Evolutionary conservation across 768 basidiomycete genomes (phyloP).

Genomic region (Pleurotus ostreatus): DNA sequence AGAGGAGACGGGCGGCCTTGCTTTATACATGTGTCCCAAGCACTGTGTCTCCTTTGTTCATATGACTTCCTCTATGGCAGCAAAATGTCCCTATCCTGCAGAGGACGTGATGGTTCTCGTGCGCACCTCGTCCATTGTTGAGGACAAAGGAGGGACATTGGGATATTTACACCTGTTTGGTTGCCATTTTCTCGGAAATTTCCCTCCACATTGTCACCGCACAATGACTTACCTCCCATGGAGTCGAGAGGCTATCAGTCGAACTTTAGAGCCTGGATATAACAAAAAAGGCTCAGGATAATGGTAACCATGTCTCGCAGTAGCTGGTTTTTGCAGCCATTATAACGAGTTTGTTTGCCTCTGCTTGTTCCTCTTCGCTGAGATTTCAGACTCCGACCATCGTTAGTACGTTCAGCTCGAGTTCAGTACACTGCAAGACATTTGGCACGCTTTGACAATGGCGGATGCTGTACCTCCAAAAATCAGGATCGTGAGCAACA

Average conservation of each 20-base stretch:
- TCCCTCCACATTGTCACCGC: neutral
- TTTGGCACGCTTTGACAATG: conserved; percentile 21
- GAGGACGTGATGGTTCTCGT: neutral
- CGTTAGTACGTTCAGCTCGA: too few species aligned
- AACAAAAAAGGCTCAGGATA: too few species aligned
- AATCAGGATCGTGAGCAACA: conserved; percentile 34
- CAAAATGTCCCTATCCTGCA: neutral
- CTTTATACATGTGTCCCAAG: conserved; percentile 7
- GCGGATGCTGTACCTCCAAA: conserved; percentile 32
- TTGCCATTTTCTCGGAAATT: neutral
- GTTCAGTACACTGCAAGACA: too few species aligned
- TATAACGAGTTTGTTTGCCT: too few species aligned
- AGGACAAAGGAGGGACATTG: neutral
- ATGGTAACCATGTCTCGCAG: too few species aligned
- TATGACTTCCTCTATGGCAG: neutral
- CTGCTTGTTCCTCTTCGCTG: too few species aligned
- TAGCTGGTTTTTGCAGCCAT: too few species aligned
- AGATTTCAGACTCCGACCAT: too few species aligned
- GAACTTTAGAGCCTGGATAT: too few species aligned
- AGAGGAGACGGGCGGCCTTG: neutral
- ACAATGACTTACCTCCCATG: neutral
- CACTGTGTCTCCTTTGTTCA: conserved; percentile 6
- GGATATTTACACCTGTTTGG: neutral
- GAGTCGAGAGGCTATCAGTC: too few species aligned
- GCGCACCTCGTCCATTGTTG: conserved; percentile 1